Evolutionary conservation across 192 early-diverging fungal species (phyloP), one percentile per base, ranked within the genome.

Genomic region (Paraglomus brasilianum): DNA sequence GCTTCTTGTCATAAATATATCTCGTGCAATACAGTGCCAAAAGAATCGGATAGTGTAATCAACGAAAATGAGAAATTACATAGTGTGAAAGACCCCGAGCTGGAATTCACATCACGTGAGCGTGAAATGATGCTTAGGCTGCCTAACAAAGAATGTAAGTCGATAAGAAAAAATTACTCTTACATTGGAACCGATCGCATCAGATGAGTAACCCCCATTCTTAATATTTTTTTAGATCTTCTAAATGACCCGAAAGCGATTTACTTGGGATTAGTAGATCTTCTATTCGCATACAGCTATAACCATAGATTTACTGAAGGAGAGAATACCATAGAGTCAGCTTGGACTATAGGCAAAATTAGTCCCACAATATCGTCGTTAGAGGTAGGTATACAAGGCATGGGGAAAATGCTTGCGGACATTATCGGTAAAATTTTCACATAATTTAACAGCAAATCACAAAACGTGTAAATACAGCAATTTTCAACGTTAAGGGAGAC

Each of bases 241-340:
- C 55, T 93, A 13, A 79, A 86, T 19, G 79, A 92, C 59, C 80
- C 83, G 15, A 82, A 85, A 48, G 64, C 80, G 1, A 75, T 90
- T 0, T 99, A 99, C 72, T 76, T 97, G 19, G 90, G 92, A 0
- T 75, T 99, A 17, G 87, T 99, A 10, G 97, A 99, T 72, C 78
- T 99, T 40, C 43, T 97, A 4, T 99, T 92, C 77, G 92, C 93
- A 0, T 96, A 96, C 78, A 85, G 86, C 38, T 95, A 95, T 69
- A 91, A 99, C 68, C 77, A 90, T 50, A 91, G 97, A 5, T 86
- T 86, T 0, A 92, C 88, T 13, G 83, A 88, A 65, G 93, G 91
- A 0, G 95, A 99, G 30, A 75, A 81, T 57, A 96, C 84, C 6
- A 90, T 96, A 1, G 97, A 98, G 66, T 92, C 92, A 0, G 84